Base-by-base conservation (phyloP, 768 basidiomycete genomes). In the Austroboletus eburneus region DNA sequence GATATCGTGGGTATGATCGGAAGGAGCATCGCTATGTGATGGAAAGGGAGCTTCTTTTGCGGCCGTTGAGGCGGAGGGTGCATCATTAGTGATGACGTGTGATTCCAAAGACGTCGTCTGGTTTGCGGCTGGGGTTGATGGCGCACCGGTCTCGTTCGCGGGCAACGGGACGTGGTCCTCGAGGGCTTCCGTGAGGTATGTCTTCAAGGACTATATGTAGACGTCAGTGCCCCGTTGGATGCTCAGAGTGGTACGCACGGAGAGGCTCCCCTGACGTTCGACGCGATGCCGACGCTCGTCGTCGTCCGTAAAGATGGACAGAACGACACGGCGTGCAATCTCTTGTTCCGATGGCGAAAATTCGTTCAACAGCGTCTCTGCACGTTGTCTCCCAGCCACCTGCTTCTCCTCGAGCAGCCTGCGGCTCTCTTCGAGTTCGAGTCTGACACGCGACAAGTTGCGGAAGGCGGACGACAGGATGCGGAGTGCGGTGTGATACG, bases 401-500 rank as follows among this genome's bases (percentile, higher is more conserved):
- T 87, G 83, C 58, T 82, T 87, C 68, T 87, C 81, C 44, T 73
- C 61, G 37, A 88, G 52, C 2, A 68, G 42, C 24, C 66, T 71
- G 32, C 80, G 68, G 24, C 67, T 72, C 46, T 81, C 77, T 62
- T 90, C 87, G 41, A 91, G 68, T 54, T 88, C 86, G 41, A 77
- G 50, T 29, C 82, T 69, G 2, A 67, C 78, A 47, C 73, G 72
- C 16, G 81, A 71, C 14, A 89, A 59, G 45, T 74, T 79, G 42
- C 79, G 69, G 9, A 87, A 65, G 2, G 86, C 83, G 1, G 79
- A 77, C 0, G 89, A 90, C 16, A 92, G 67, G 5, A 81, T 72
- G 18, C 89, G 80, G 14, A 91, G 57, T 2, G 83, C 76, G 2
- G 80, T 69, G 52, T 87, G 81, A 53, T 86, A 87, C 1, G 86